Evolutionary conservation across 768 basidiomycete species (phyloP), one percentile per base, ranked within the genome.

Genomic region (Serendipita vermifera): DNA sequence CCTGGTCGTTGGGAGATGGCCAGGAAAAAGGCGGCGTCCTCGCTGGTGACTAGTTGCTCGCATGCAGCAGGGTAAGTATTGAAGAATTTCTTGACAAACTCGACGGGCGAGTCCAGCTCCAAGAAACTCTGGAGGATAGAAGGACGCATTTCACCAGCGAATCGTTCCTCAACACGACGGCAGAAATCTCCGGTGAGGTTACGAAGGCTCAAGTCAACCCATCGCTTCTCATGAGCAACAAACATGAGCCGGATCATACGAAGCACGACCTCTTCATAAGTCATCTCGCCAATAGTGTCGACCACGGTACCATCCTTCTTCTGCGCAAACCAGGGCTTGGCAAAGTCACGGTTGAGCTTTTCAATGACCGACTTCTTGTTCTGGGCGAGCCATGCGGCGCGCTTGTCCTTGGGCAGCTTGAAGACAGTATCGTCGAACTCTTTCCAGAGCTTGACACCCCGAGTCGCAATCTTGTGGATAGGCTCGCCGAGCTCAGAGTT

Each of bases 341-440:
- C 79, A 69, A 97, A 98, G 72, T 98, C 88, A 65, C 76, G 82
- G 77, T 99, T 98, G 58, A 99, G 74, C 67, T 92, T 91, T 40
- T 72, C 77, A 64, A 99, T 93, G 40, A 97, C 79, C 65, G 94
- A 92, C 57, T 85, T 82, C 63, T 83, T 84, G 62, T 82, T 87
- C 71, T 92, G 86, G 38, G 74, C 73, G 61, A 98, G 74, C 94
- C 94, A 99, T 0, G 79, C 77, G 13, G 70, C 76, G 43, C 94
- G 85, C 77, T 99, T 99, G 73, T 98, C 96, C 73, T 92, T 90
- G 7, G 94, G 83, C 62, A 97, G 69, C 68, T 83, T 86, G 79
- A 98, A 99, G 57, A 99, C 87, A 22, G 83, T 89, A 63, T 94
- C 83, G 64, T 99, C 96, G 67, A 97, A 97, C 73, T 98, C 93